Conservation (phyloP, 2,329 filamentous ascomycete species). For the Aspergillus hortae region DNA sequence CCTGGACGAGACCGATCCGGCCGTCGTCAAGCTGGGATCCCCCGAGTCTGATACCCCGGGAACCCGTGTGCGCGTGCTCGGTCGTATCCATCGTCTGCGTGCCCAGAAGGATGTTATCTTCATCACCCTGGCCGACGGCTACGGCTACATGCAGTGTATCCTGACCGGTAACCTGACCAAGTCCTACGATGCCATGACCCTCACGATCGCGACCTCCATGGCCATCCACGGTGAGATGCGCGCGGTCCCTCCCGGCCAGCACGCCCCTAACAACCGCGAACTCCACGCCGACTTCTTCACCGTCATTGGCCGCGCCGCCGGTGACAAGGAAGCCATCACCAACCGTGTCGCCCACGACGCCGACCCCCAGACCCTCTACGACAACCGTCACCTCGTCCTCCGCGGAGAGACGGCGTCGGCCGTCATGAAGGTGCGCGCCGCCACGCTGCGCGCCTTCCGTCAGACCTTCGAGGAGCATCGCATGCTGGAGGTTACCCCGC, state of each 20-base stretch:
- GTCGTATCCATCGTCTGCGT: constrained; percentile 76
- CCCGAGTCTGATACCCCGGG: constrained; percentile 59
- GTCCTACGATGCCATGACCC: constrained; percentile 84
- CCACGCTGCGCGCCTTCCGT: constrained; percentile 76
- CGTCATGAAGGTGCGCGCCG: constrained; percentile 81
- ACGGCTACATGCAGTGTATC: constrained; percentile 80
- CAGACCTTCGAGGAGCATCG: constrained; percentile 72
- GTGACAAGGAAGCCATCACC: constrained; percentile 87
- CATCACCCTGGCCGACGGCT: constrained; percentile 79
- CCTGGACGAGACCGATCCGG: constrained; percentile 66
- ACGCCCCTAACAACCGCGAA: constrained; percentile 80
- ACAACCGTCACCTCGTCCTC: constrained; percentile 79
- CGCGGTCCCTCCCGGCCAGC: constrained; percentile 71
- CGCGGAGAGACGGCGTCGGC: constrained; percentile 80
- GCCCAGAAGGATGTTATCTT: constrained; percentile 83
- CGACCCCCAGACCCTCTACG: constrained; percentile 70
- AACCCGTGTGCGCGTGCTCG: constrained; percentile 73
- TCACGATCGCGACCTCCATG: constrained; percentile 84
- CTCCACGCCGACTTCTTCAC: constrained; percentile 87
- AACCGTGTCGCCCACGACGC: constrained; percentile 70
- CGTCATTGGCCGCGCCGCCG: constrained; percentile 73
- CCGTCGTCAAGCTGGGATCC: constrained; percentile 53
- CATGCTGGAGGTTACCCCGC: constrained; percentile 80
- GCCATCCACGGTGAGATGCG: constrained; percentile 80
- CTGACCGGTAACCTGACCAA: constrained; percentile 77